Conservation (phyloP, 441 rosid species). For the Croton laevigatus region DNA sequence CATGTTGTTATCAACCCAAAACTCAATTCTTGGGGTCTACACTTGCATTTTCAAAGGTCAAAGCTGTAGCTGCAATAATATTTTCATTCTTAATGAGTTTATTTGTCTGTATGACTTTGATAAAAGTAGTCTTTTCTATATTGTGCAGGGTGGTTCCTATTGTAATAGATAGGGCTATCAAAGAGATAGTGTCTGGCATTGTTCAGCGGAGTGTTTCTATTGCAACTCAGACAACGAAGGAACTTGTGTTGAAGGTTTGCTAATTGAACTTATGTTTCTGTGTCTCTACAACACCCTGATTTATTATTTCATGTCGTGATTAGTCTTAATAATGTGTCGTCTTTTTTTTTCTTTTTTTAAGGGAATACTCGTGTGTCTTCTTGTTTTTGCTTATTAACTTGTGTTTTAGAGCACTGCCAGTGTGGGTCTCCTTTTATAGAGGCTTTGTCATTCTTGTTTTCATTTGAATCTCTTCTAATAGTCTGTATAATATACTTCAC, state of each 20-base stretch:
- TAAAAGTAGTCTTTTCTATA: conserved; percentile 1
- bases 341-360: conserved; percentile 8
- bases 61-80: conserved; percentile 21
- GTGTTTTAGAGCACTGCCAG: background rate
- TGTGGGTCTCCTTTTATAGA: background rate
- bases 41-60: conserved; percentile 93
- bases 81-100: conserved; percentile 12
- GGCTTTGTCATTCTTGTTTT: background rate
- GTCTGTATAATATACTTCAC: conserved; percentile 1
- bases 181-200: conserved; percentile 86
- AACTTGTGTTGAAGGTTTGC: conserved; percentile 92
- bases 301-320: background rate
- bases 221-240: conserved; percentile 98
- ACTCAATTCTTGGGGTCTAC: conserved; percentile 67
- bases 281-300: background rate
- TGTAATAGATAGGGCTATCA: conserved; percentile 97
- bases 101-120: background rate
- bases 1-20: conserved; percentile 88
- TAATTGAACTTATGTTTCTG: conserved; percentile 11
- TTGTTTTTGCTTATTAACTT: background rate
- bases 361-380: background rate
- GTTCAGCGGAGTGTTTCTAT: conserved; percentile 98
- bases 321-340: background rate
- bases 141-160: conserved; percentile 77
- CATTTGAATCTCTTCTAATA: background rate